phyloP scores from a whole-genome alignment of 2,329 filamentous ascomycete genomes.

The Fonsecaea erecta region DNA sequence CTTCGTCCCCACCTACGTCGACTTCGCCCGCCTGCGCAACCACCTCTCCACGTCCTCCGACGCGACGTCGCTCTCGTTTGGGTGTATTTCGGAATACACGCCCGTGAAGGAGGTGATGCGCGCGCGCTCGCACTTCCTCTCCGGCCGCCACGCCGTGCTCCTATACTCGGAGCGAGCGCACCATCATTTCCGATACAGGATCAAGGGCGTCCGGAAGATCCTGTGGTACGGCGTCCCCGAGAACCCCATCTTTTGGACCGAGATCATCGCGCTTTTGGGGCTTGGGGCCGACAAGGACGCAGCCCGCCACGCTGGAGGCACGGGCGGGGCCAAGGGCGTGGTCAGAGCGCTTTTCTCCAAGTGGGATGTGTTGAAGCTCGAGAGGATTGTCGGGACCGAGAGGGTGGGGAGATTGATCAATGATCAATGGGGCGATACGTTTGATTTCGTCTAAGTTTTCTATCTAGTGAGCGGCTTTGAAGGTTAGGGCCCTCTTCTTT shows the following conservation, averaged over 20 bases:
- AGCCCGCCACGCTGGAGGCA: slow-evolving; percentile 52
- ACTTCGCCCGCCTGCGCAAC: slow-evolving; percentile 92
- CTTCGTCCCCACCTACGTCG: slow-evolving; percentile 91
- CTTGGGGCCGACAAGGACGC: slow-evolving; percentile 51
- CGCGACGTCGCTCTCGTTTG: slow-evolving; percentile 69
- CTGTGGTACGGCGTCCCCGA: slow-evolving; percentile 90
- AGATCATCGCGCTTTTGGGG: slow-evolving; percentile 49
- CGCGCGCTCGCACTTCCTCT: slow-evolving; percentile 84
- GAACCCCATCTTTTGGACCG: slow-evolving; percentile 65
- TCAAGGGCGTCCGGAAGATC: slow-evolving; percentile 81
- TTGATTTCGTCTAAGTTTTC: slow-evolving; percentile 78
- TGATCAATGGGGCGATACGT: slow-evolving; percentile 81
- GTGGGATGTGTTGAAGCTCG: slow-evolving; percentile 86
- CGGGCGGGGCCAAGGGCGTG: slow-evolving; percentile 55
- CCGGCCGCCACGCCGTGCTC: slow-evolving; percentile 78
- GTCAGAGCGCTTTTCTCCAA: slow-evolving; percentile 74
- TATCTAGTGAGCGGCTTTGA: neutral
- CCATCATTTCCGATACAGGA: slow-evolving; percentile 86
- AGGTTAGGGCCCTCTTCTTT: neutral
- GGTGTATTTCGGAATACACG: slow-evolving; percentile 86
- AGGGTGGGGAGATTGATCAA: slow-evolving; percentile 82
- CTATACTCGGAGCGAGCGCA: slow-evolving; percentile 96
- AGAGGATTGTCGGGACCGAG: slow-evolving; percentile 82
- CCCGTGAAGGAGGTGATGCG: slow-evolving; percentile 77
- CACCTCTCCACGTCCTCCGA: slow-evolving; percentile 75